phyloP scores from a whole-genome alignment of 805 yeast species.

The Hanseniaspora nectarophila region DNA sequence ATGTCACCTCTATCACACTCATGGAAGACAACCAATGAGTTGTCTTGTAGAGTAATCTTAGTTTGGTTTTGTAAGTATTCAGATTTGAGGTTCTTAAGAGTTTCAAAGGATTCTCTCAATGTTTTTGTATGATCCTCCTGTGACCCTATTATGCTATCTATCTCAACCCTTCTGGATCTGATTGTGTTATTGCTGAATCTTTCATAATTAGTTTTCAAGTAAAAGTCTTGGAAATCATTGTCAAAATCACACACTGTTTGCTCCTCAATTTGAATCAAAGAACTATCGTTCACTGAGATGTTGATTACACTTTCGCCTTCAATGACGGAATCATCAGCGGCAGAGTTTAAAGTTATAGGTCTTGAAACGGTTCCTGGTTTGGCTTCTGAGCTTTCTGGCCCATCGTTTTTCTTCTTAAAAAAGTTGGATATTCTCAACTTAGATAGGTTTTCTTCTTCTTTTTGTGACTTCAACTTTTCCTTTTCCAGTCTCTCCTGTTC shows the following conservation, averaged over 20 bases:
- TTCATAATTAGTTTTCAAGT: constrained; percentile 28
- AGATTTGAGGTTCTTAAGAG: neutral
- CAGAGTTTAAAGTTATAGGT: constrained; percentile 16
- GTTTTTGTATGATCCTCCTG: constrained; percentile 3
- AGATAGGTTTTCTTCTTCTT: constrained; percentile 26
- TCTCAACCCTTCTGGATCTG: constrained; percentile 6
- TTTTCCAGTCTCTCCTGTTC: constrained; percentile 22
- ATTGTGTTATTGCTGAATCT: constrained; percentile 18
- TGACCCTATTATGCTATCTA: constrained; percentile 22
- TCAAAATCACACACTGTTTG: constrained; percentile 25
- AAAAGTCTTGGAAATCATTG: constrained; percentile 30
- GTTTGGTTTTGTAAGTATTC: constrained; percentile 16
- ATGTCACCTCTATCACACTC: constrained; percentile 37
- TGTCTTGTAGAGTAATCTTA: constrained; percentile 25
- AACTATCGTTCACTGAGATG: neutral
- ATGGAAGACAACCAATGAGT: constrained; percentile 28
- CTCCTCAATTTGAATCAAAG: neutral
- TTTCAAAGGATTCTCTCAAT: constrained; percentile 19
- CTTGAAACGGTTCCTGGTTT: constrained; percentile 21
- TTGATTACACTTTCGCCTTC: neutral
- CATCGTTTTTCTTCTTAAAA: constrained; percentile 24
- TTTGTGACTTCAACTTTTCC: neutral
- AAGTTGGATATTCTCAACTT: constrained; percentile 28
- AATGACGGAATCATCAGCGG: constrained; percentile 17
- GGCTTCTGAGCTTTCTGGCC: constrained; percentile 22